Evolutionary conservation across 192 early-diverging fungal genomes (phyloP), one percentile per base, ranked within the genome.

Genomic region (Podila horticola): DNA sequence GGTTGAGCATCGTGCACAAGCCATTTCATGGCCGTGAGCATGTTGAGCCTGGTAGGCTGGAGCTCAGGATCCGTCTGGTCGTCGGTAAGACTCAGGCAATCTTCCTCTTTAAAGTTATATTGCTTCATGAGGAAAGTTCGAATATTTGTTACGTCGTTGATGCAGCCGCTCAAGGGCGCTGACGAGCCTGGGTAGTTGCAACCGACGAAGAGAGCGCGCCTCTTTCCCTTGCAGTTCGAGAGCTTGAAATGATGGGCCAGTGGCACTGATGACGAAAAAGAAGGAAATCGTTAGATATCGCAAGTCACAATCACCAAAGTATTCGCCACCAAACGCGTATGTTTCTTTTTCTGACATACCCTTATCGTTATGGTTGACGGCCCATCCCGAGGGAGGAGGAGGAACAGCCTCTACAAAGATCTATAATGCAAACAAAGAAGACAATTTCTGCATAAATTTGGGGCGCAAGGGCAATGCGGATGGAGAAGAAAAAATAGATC

Each of bases 171-270:
- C 51, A 95, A 90, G 72, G 89, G 84, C 64, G 83, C 81, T 60
- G 83, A 71, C 57, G 88, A 84, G n/a, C 88, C 88, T 63, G 86
- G 83, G 83, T 98, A 98, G 79, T 98, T 98, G 86, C 97, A 95
- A n/a, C 97, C 97, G 69, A 98, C 92, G 41, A 98, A 87, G 24
- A 98, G 84, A 2, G 96, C 96, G 20, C 89, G 86, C 84, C 93
- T 93, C 62, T 91, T 86, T 30, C 93, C 93, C 38, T 85, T 82
- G 74, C 89, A 90, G 64, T 85, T 88, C n/a, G 87, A 88, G 13
- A 88, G 64, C 58, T 87, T 72, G 49, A 86, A 88, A 26, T 22
- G 52, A 26, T 55, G 0, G 20, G 52, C 20, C 52, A 55, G 12
- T 11, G 52, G 52, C n/a, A 55, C 52, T 45, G 0, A 10, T 45